Percentiles rank a stretch among this genome's conserved stretches.
Evolutionary conservation across 768 basidiomycete species (phyloP).

Genomic region (Scleroderma citrinum): DNA sequence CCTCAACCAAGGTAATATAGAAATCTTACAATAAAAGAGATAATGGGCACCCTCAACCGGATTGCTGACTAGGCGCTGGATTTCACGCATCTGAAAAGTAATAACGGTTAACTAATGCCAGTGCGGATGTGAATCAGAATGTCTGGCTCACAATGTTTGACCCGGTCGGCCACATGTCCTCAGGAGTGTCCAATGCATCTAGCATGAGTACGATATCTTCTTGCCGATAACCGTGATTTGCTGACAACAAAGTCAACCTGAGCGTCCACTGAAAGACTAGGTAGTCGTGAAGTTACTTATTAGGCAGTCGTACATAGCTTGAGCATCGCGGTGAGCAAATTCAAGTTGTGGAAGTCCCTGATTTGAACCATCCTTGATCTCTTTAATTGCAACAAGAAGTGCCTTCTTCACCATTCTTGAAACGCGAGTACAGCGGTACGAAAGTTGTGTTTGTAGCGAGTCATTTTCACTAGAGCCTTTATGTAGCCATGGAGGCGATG

Average conservation of each 20-base stretch:
- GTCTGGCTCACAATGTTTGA: conserved; percentile 37
- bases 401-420: conserved; percentile 5
- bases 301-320: conserved; percentile 7
- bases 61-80: conserved; percentile 36
- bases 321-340: conserved; percentile 17
- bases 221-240: conserved; percentile 31
- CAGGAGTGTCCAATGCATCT: conserved; percentile 28
- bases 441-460: neutral
- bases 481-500: too few relatives aligned
- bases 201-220: conserved; percentile 40
- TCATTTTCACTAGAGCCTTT: too few relatives aligned
- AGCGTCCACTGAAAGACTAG: neutral
- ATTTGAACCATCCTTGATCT: conserved; percentile 3
- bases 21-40: conserved; percentile 48
- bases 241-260: conserved; percentile 14
- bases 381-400: conserved; percentile 13
- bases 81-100: conserved; percentile 33
- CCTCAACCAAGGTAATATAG: neutral
- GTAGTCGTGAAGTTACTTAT: conserved; percentile 9
- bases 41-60: conserved; percentile 41
- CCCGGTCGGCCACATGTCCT: conserved; percentile 35
- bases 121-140: neutral
- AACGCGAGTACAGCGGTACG: too few relatives aligned
- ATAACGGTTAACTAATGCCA: neutral
- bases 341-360: conserved; percentile 4